Conservation (phyloP, 2,329 filamentous ascomycete genomes). For the Falciphora oryzae region DNA sequence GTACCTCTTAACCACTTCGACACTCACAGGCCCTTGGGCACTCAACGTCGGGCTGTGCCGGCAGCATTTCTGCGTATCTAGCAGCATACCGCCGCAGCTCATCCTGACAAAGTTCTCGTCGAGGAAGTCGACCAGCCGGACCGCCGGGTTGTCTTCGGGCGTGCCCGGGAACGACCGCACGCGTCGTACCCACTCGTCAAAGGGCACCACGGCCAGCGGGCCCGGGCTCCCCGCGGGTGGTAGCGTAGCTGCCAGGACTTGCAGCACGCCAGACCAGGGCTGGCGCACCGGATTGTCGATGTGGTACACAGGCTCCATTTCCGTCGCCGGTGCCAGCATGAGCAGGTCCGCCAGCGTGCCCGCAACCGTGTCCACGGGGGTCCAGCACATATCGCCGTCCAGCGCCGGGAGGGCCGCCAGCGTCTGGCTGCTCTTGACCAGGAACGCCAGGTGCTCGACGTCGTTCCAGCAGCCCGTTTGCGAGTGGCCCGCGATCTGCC, state of each 20-base stretch:
- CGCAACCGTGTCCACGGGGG: conserved; percentile 35
- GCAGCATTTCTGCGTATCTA: conserved; percentile 16
- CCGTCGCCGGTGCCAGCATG: conserved; percentile 10
- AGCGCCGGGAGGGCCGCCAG: conserved; percentile 35
- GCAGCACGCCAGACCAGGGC: conserved; percentile 21
- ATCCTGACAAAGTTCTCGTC: conserved; percentile 24
- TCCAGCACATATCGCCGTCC: conserved; percentile 36
- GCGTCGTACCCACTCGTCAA: conserved; percentile 22
- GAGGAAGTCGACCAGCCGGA: conserved; percentile 23
- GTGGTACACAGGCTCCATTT: conserved; percentile 21
- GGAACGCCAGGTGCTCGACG: conserved; percentile 42
- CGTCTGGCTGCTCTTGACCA: conserved; percentile 44
- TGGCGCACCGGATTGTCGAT: conserved; percentile 25
- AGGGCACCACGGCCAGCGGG: conserved; percentile 20
- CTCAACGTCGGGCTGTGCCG: too few species aligned
- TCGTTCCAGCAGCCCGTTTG: conserved; percentile 48
- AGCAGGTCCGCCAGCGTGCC: conserved; percentile 21
- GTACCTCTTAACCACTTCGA: too few species aligned
- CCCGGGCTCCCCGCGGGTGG: conserved; percentile 14
- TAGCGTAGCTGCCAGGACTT: conserved; percentile 13
- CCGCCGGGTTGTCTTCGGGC: conserved; percentile 23
- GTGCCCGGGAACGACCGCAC: conserved; percentile 17
- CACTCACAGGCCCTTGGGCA: too few species aligned
- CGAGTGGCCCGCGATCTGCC: conserved; percentile 47
- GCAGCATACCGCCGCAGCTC: conserved; percentile 24